Percentiles rank a stretch among this genome's conserved stretches.
phyloP scores from a whole-genome alignment of 495 filamentous ascomycete species.

The Cercophora scortea region DNA sequence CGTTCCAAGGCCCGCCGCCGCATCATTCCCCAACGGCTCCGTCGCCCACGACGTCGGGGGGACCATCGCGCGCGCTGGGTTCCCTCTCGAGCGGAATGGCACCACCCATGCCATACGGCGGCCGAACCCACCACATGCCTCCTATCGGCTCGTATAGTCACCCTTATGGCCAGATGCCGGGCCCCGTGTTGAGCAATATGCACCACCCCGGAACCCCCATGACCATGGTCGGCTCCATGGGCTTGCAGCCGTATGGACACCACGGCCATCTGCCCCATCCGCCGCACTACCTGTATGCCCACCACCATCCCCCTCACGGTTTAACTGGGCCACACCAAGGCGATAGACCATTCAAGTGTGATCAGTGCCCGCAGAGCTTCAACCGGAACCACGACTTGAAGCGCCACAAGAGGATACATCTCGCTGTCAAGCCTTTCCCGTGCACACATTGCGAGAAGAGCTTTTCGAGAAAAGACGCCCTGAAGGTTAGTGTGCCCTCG shows the following conservation, averaged over 20 bases:
- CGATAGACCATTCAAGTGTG: constrained; percentile 92
- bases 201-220: constrained; percentile 66
- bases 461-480: constrained; percentile 91
- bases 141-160: constrained; percentile 8
- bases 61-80: constrained; percentile 23
- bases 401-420: constrained; percentile 88
- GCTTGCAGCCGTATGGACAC: constrained; percentile 28
- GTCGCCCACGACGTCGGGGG: constrained; percentile 8
- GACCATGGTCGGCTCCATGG: constrained; percentile 58
- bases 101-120: constrained; percentile 12
- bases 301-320: constrained; percentile 17
- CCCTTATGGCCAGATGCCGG: constrained; percentile 30
- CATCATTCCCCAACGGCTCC: constrained; percentile 17
- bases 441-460: constrained; percentile 91
- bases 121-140: constrained; percentile 17
- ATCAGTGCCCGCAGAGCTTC: constrained; percentile 86
- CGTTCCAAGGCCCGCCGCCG: constrained; percentile 38
- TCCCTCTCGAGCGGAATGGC: constrained; percentile 41
- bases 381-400: constrained; percentile 97
- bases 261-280: constrained; percentile 38
- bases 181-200: constrained; percentile 70
- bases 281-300: constrained; percentile 25
- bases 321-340: constrained; percentile 10
- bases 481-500: constrained; percentile 60
- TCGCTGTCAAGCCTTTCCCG: constrained; percentile 92